Evolutionary conservation across 2,329 filamentous ascomycete genomes (phyloP).

Genomic region (Rutstroemia sp.): DNA sequence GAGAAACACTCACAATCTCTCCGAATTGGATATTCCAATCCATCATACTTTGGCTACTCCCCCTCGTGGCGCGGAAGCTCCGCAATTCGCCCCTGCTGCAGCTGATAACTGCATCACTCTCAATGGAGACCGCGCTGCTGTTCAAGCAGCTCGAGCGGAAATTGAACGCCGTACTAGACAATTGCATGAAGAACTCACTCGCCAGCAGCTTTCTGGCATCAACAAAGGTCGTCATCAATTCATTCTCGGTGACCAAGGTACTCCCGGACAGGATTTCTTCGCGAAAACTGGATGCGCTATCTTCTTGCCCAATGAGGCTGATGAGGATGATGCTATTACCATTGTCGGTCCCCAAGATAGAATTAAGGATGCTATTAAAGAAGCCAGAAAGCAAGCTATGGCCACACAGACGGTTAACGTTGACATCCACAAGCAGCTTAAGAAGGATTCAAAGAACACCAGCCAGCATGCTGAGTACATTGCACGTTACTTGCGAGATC

Average conservation of each 20-base stretch:
- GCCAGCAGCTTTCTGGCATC: slow-evolving; percentile 60
- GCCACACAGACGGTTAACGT: slow-evolving; percentile 79
- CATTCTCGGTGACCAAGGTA: slow-evolving; percentile 78
- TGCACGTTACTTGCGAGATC: slow-evolving; percentile 79
- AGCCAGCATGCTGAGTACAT: slow-evolving; percentile 76
- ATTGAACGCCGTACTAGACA: slow-evolving; percentile 74
- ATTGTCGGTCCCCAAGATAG: slow-evolving; percentile 72
- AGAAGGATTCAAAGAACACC: slow-evolving; percentile 64
- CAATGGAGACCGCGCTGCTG: slow-evolving; percentile 75
- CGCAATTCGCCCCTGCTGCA: slow-evolving; percentile 63
- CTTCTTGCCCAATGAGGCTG: slow-evolving; percentile 67
- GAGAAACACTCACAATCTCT: slow-evolving; percentile 60
- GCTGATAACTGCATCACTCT: slow-evolving; percentile 73
- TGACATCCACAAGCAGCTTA: slow-evolving; percentile 75
- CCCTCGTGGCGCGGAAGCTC: slow-evolving; percentile 54
- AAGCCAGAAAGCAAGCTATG: slow-evolving; percentile 80
- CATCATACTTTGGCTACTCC: slow-evolving; percentile 65
- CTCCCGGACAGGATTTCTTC: slow-evolving; percentile 79
- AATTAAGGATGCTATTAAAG: slow-evolving; percentile 69
- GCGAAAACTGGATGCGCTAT: slow-evolving; percentile 85
- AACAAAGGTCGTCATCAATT: slow-evolving; percentile 88
- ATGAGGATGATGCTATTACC: slow-evolving; percentile 67
- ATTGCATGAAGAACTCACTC: slow-evolving; percentile 61
- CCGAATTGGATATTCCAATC: slow-evolving; percentile 76
- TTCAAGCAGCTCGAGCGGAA: slow-evolving; percentile 70